Conservation (phyloP, 208 protist species). For the Acanthamoeba rhysodes region DNA sequence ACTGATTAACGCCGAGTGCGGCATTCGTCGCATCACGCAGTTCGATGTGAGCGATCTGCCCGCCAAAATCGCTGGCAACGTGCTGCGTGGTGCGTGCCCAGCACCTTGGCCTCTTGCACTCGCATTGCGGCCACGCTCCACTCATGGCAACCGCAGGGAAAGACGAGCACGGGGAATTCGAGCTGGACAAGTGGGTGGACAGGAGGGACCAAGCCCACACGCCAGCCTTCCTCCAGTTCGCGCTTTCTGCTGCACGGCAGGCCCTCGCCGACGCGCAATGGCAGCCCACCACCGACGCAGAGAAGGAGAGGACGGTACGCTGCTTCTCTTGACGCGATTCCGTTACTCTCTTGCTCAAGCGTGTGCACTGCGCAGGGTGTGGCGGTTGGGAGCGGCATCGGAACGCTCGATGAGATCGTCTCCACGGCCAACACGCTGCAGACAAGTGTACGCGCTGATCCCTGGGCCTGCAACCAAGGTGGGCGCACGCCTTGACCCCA, state of each 20-base stretch:
- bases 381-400: constrained; percentile 59
- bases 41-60: constrained; percentile 59
- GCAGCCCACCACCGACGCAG: constrained; percentile 60
- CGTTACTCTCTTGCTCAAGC: neutral
- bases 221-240: constrained; percentile 87
- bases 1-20: constrained; percentile 90
- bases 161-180: constrained; percentile 53
- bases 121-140: neutral
- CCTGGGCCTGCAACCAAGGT: neutral
- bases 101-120: neutral
- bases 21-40: constrained; percentile 76
- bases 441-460: constrained; percentile 5
- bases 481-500: constrained; percentile 79
- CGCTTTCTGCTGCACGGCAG: constrained; percentile 80
- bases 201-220: constrained; percentile 26
- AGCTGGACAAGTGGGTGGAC: constrained; percentile 68
- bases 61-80: constrained; percentile 45
- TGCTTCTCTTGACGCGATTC: neutral
- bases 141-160: neutral
- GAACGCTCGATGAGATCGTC: constrained; percentile 52
- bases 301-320: constrained; percentile 85
- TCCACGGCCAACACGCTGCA: constrained; percentile 19
- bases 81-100: neutral
- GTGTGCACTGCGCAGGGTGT: neutral
- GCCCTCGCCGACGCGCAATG: constrained; percentile 83